Base-by-base conservation (phyloP, 495 filamentous ascomycete genomes). In the Aspergillus egyptiacus region DNA sequence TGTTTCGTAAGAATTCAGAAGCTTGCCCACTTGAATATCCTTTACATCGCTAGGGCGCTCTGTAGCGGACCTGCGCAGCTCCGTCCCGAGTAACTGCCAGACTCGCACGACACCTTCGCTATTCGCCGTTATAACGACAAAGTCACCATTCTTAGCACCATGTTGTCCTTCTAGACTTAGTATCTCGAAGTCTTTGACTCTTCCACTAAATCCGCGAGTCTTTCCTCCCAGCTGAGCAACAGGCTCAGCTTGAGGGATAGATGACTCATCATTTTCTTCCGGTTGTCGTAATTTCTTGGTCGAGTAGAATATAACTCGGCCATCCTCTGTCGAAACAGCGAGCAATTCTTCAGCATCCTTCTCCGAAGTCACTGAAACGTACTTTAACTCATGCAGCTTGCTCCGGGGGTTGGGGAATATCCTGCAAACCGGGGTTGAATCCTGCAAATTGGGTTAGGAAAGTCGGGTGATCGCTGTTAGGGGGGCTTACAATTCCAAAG, bases 261-360 rank as follows among this genome's bases (percentile, higher is more conserved):
- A 46, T 3, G 65, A 70, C 7, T 70, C 64, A 36, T 56, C 55
- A 22, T 57, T 61, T 6, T 71, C 58, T 22, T 60, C 58, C 2
- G 53, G 50, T 14, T 63, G 36, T 15, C 60, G 58, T 23, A 69
- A 66, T 43, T 48, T 69, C 57, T 54, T 67, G 2, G 87, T 90
- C 35, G 82, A 82, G 61, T 89, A 96, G 64, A 98, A 95, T 27
- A 95, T 54, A 15, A 98, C 72, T 34, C 86, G 75, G 15, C 94
- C 93, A 64, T 97, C 91, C 62, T 97, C 93, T 0, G 93, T 96
- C n/a, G 89, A 87, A 6, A 94, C 71, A 1, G 82, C 83, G 32
- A 98, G 62, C 8, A 91, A 60, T 13, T 73, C 69, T 13, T 67
- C 69, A 24, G 70, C 63, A 17, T 65, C 57, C 22, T 72, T 69